Evolutionary conservation across 257 asterid genomes (phyloP).

Genomic region (Ophiorrhiza pumila): DNA sequence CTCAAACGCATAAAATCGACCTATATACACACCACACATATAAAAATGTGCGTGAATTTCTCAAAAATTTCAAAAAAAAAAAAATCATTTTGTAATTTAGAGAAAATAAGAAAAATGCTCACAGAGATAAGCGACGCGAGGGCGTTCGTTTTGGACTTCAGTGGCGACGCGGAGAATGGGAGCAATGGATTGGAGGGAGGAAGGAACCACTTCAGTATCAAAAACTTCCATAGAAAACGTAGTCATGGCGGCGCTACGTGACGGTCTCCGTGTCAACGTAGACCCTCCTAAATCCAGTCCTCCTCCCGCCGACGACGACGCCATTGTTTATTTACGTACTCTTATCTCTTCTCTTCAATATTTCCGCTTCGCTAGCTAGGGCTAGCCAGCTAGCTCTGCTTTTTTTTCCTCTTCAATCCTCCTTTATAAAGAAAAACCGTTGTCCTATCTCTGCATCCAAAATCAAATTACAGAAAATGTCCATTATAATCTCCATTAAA

Average conservation of each 20-base stretch:
- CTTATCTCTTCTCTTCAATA: background rate
- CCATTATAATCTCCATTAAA: background rate
- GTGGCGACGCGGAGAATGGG: slow-evolving; percentile 92
- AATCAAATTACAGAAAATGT: background rate
- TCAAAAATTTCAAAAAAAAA: background rate
- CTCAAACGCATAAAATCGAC: slow-evolving; percentile 97
- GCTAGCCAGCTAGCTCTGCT: slow-evolving; percentile 15
- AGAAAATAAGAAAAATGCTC: slow-evolving; percentile 9
- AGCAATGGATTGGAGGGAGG: slow-evolving; percentile 85
- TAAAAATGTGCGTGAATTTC: background rate
- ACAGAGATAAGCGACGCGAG: slow-evolving; percentile 96
- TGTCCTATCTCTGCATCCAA: slow-evolving; percentile 6
- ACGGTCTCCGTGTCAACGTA: slow-evolving; percentile 65
- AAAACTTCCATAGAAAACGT: slow-evolving; percentile 88
- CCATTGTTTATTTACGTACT: slow-evolving; percentile 26
- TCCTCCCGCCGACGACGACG: slow-evolving; percentile 29
- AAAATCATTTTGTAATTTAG: background rate
- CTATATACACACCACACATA: slow-evolving; percentile 20
- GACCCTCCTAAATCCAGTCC: slow-evolving; percentile 35
- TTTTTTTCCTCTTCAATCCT: slow-evolving; percentile 1
- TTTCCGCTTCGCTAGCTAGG: slow-evolving; percentile 7
- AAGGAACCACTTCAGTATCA: slow-evolving; percentile 93
- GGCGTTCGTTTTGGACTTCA: slow-evolving; percentile 75
- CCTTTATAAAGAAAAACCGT: background rate
- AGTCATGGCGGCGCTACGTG: slow-evolving; percentile 87